Conservation (phyloP, 148 eudicot species). For the Heliamphora exappendiculata region DNA sequence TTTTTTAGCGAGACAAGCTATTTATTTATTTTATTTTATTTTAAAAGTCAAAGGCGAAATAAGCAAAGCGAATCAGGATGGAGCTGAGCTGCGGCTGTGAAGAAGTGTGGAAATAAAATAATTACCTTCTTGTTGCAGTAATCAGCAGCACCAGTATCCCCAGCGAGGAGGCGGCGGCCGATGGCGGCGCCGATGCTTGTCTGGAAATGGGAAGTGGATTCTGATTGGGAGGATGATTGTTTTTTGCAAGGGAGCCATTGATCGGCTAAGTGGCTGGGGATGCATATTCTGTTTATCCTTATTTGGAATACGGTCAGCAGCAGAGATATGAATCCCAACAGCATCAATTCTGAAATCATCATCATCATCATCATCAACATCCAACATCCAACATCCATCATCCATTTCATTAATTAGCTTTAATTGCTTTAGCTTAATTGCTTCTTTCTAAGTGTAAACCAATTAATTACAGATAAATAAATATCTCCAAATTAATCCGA, state of each 20-base stretch:
- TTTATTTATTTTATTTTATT: too few relatives aligned
- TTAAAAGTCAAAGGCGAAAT: too few relatives aligned
- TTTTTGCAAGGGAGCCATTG: slow-evolving; percentile 43
- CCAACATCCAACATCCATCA: too few relatives aligned
- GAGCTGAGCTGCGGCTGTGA: not conserved
- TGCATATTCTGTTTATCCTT: slow-evolving; percentile 35
- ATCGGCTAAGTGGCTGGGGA: slow-evolving; percentile 22
- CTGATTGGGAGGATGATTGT: not conserved
- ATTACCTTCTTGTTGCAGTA: slow-evolving; percentile 33
- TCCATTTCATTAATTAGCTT: too few relatives aligned
- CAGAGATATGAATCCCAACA: slow-evolving; percentile 60
- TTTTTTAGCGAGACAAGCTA: too few relatives aligned
- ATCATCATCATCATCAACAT: not conserved
- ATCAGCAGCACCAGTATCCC: slow-evolving; percentile 5
- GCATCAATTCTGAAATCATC: slow-evolving; percentile 50
- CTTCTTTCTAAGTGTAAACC: too few relatives aligned
- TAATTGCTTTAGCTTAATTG: too few relatives aligned
- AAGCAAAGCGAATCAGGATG: too few relatives aligned
- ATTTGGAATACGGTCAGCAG: slow-evolving; percentile 50
- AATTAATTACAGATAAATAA: too few relatives aligned
- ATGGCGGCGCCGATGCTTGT: not conserved
- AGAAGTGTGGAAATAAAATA: not conserved
- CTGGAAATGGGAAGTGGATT: slow-evolving; percentile 8
- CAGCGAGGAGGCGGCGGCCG: slow-evolving; percentile 35
- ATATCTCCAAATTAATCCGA: too few relatives aligned